phyloP scores from a whole-genome alignment of 2,329 filamentous ascomycete genomes.

The Sordariomycetes sp. region DNA sequence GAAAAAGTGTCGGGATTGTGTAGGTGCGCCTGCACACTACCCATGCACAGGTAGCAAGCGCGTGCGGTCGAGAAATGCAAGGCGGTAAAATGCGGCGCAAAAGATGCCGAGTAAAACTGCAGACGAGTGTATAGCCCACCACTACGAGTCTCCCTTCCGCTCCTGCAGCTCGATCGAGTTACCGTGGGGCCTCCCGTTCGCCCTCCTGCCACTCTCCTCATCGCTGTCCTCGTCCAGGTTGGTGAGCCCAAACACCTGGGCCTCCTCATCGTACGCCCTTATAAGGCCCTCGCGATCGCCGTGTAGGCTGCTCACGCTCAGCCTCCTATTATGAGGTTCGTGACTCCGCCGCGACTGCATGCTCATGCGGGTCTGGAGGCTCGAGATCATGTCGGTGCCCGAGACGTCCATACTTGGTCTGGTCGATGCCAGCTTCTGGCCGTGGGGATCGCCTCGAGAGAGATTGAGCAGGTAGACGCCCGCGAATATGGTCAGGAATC shows the following conservation, averaged over 20 bases:
- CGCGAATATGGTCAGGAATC: constrained; percentile 89
- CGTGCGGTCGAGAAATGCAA: background rate
- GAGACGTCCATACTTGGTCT: constrained; percentile 61
- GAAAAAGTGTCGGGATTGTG: background rate
- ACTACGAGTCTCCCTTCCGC: constrained; percentile 21
- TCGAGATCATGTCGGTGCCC: constrained; percentile 84
- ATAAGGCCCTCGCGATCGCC: constrained; percentile 76
- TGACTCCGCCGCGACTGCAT: constrained; percentile 83
- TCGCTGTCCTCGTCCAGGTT: constrained; percentile 73
- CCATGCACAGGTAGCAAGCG: background rate
- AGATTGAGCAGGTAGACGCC: constrained; percentile 94
- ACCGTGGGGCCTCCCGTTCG: constrained; percentile 29
- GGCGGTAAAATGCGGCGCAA: background rate
- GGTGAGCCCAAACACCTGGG: constrained; percentile 60
- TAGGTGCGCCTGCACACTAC: background rate
- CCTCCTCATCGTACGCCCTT: constrained; percentile 74
- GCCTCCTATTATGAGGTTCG: constrained; percentile 45
- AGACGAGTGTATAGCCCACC: background rate
- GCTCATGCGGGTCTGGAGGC: constrained; percentile 79
- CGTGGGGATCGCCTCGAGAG: constrained; percentile 84
- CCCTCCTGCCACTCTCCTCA: constrained; percentile 37
- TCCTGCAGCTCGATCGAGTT: constrained; percentile 39
- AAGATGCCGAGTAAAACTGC: background rate
- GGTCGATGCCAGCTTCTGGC: constrained; percentile 52
- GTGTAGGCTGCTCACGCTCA: constrained; percentile 52